Base-by-base conservation (phyloP, 805 yeast genomes). In the Wickerhamiella alocasiicola region DNA sequence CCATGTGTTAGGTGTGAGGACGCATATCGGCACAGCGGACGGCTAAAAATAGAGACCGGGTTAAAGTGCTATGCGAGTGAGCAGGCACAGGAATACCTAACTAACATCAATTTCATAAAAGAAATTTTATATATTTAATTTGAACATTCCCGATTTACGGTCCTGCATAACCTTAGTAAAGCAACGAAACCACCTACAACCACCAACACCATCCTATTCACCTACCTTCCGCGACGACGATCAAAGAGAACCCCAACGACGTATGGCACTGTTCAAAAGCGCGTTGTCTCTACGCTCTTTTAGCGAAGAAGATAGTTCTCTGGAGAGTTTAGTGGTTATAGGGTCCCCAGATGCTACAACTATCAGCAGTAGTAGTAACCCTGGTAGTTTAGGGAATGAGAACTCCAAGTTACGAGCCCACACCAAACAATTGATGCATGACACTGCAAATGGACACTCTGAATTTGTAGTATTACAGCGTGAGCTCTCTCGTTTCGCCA, bases 341-440 rank as follows among this genome's bases (percentile, higher is more conserved):
- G 43, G 28, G n/a, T 40, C 44, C 13, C 44, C 46, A 11, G 48
- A 45, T 20, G 43, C 44, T 5, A 43, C 46, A 12, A 45, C 48
- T 9, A 33, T 45, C n/a, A 39, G 44, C 29, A 25, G 43, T 13
- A 24, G 27, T 23, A 23, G 36, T 16, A 37, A 39, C 28, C 33
- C 41, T 7, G 31, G 40, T 23, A 34, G 36, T 21, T n/a, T 32
- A 3, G 36, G 36, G 26, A 26, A 21, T 16, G 29, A 24, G 30
- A 4, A 19, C 19, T 29, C 28, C 19, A 26, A 23, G 19, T 16
- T 27, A 11, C 25, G 19, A 6, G 33, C 41, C 13, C 34, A 24
- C 18, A 21, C 31, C 11, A 21, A 28, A 27, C 27, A 25, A 31
- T 29, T 23, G 13, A 29, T 24, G 15, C 30, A 20, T 31, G 39